phyloP scores from a whole-genome alignment of 202 grass and related monocot species.

The Elaeis oleifera region DNA sequence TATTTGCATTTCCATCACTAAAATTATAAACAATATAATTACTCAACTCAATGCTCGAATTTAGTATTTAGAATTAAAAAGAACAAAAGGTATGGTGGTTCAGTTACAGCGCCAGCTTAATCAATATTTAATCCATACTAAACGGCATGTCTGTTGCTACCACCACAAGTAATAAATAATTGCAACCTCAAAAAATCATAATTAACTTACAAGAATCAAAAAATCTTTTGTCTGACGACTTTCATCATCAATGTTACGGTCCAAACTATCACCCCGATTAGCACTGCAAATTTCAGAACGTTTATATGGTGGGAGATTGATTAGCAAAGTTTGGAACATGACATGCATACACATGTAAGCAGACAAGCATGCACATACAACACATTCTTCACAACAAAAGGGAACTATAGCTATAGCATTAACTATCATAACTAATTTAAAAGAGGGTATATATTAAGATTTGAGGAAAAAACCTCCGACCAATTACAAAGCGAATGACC shows the following conservation, averaged over 20 bases:
- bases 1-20: no score
- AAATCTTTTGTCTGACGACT: conserved; percentile 67
- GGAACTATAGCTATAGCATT: neutral
- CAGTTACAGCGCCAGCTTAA: no score
- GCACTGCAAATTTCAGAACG: conserved; percentile 47
- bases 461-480: conserved; percentile 70
- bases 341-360: neutral
- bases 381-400: conserved; percentile 7
- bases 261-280: conserved; percentile 96
- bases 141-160: no score
- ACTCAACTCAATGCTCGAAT: no score
- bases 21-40: no score
- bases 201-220: conserved; percentile 80
- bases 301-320: neutral
- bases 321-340: neutral
- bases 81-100: no score
- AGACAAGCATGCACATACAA: neutral
- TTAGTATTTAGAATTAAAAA: no score
- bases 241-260: conserved; percentile 84
- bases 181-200: neutral
- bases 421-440: no score
- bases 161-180: no score
- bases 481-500: conserved; percentile 91
- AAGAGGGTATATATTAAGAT: no score
- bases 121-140: no score